Percentiles rank a stretch among this genome's conserved stretches.
Evolutionary conservation across 768 basidiomycete species (phyloP).

Genomic region (Roridomyces roridus): DNA sequence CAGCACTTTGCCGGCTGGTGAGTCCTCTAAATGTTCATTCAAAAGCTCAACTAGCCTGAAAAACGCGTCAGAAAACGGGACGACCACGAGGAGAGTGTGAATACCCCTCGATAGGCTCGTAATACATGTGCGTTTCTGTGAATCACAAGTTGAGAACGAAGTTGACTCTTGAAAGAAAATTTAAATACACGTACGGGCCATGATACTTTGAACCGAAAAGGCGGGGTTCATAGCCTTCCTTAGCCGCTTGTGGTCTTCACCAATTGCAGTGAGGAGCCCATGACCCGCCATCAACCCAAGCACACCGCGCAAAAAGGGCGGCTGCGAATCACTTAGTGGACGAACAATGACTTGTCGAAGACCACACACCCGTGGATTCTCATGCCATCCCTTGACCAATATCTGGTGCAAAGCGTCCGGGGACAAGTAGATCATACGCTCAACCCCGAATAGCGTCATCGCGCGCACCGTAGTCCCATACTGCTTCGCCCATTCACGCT

Average conservation of each 20-base stretch:
- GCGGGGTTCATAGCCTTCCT: slow-evolving; percentile 59
- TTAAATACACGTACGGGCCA: slow-evolving; percentile 38
- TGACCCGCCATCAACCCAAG: slow-evolving; percentile 50
- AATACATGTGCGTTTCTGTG: slow-evolving; percentile 54
- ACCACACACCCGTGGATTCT: slow-evolving; percentile 55
- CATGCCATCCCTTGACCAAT: slow-evolving; percentile 49
- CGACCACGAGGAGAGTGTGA: neutral
- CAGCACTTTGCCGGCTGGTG: slow-evolving; percentile 25
- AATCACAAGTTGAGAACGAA: neutral
- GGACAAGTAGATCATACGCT: slow-evolving; percentile 48
- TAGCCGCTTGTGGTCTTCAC: slow-evolving; percentile 55
- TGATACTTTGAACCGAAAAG: slow-evolving; percentile 51
- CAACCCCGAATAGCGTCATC: slow-evolving; percentile 51
- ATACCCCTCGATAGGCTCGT: slow-evolving; percentile 51
- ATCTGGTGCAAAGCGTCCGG: slow-evolving; percentile 52
- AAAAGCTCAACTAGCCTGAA: slow-evolving; percentile 47
- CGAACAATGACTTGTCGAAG: no score
- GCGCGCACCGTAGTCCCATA: slow-evolving; percentile 50
- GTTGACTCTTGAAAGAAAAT: no score
- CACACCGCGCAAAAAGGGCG: slow-evolving; percentile 47
- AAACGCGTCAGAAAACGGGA: neutral
- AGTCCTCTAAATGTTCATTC: slow-evolving; percentile 35
- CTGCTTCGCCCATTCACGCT: slow-evolving; percentile 52
- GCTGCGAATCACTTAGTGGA: no score
- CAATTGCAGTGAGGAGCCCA: slow-evolving; percentile 55